phyloP scores from a whole-genome alignment of 1,284 basidiomycete genomes.

The Stygiomarasmius scandens region DNA sequence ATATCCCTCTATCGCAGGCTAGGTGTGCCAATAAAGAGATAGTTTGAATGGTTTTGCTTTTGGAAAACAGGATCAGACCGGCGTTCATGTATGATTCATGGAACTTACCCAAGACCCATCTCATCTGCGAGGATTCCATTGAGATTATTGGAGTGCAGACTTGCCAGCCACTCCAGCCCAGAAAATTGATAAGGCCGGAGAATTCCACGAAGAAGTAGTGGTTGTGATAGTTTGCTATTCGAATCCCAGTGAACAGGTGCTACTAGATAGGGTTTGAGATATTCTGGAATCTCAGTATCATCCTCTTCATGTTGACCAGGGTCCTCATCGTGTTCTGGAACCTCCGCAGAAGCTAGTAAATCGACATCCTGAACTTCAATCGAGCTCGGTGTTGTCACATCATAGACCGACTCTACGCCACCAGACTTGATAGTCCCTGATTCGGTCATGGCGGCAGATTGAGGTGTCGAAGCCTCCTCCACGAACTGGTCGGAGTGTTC shows the following conservation, averaged over 20 bases:
- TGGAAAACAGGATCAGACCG: slow-evolving; percentile 10
- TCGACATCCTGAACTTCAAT: background rate
- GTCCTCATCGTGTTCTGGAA: slow-evolving; percentile 24
- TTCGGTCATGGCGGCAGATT: background rate
- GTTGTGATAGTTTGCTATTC: slow-evolving; percentile 64
- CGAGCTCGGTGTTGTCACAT: background rate
- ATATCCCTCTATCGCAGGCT: slow-evolving; percentile 92
- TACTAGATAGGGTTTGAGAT: slow-evolving; percentile 68
- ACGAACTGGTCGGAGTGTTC: background rate
- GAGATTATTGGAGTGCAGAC: slow-evolving; percentile 82
- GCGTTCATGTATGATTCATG: slow-evolving; percentile 9
- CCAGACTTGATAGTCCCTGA: background rate
- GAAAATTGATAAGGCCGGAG: slow-evolving; percentile 94
- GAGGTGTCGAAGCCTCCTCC: background rate
- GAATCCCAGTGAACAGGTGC: slow-evolving; percentile 68
- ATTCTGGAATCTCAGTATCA: slow-evolving; percentile 47
- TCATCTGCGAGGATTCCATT: slow-evolving; percentile 95
- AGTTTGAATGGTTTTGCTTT: slow-evolving; percentile 96
- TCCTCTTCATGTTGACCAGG: slow-evolving; percentile 14
- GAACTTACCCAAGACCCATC: slow-evolving; percentile 85
- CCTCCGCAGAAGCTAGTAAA: background rate
- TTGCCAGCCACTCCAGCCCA: slow-evolving; percentile 94
- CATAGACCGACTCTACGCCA: background rate
- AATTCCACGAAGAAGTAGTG: slow-evolving; percentile 84
- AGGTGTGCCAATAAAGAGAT: slow-evolving; percentile 92